Base-by-base conservation (phyloP, 164 flowering plant species). In the Malania oleifera region DNA sequence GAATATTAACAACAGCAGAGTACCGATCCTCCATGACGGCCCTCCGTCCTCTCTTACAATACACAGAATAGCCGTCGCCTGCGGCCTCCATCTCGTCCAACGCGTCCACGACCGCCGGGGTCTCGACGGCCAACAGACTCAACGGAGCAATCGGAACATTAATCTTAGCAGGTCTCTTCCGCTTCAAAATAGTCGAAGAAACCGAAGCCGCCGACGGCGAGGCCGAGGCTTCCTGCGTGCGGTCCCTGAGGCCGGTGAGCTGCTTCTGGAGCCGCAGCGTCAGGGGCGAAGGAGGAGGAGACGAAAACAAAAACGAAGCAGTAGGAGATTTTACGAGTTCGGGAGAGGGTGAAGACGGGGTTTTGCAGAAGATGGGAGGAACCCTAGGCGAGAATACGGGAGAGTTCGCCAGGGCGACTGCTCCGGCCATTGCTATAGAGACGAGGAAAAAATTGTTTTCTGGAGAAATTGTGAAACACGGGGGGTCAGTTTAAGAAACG, bases 21-120 rank as follows among this genome's bases (percentile, higher is more conserved):
- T 56, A 79, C 0, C 88, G 82, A 66, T 83, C 88, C 71, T 83
- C 83, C 80, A 76, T 63, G 12, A 18, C 22, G n/a, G 73, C 71
- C 38, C 72, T 59, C 44, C 57, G 79, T 5, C 88, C 88, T 61
- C 74, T 70, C 52, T 81, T 81, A 54, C 78, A 75, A 63, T 61
- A 83, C 40, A 79, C 82, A 5, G 77, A 59, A 49, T 77, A 83
- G 5, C 72, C 79, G 3, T 77, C 82, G 11, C 61, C 82, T 27
- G 68, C 78, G 15, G 39, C 78, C 61, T 67, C 84, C 56, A 75
- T 54, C 62, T 57, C 81, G 20, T 62, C 74, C 67, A 66, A 24
- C 38, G 54, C 47, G 46, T 56, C 66, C 46, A 17, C 57, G n/a
- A 24, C 39, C 53, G 11, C 22, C 28, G 59, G 48, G 50, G 59